Evolutionary conservation across 768 basidiomycete species (phyloP), one percentile per base, ranked within the genome.

Genomic region (Lactarius tabidus): DNA sequence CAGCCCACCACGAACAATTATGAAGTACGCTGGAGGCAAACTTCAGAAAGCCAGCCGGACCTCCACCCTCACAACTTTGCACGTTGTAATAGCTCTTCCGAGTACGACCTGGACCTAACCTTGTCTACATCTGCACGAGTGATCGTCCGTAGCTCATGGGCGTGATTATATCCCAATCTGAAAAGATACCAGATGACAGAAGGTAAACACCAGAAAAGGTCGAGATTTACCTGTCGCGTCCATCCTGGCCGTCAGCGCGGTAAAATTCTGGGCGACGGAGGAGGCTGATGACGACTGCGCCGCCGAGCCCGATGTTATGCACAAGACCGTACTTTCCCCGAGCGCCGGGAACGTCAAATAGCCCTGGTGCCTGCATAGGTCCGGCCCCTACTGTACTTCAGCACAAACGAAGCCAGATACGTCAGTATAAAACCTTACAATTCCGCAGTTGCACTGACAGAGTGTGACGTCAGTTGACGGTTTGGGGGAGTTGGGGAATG

Each of bases 251-350:
- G n/a, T 84, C 85, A 7, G 82, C 74, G 61, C 82, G 79, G 75
- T 77, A 94, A 75, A 93, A 93, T 65, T 89, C 87, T 0, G 92
- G 92, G 23, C 90, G 81, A 29, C 88, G 84, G 35, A 93, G 78
- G 15, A 93, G 77, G 35, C 87, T 88, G 55, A 91, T 85, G 31
- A 92, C 90, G 4, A 84, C 89, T 17, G 90, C 90, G 56, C 89
- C 89, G 62, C 91, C 92, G 26, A 93, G 80, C 20, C 90, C 93
- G 53, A 95, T 79, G 72, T 95, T 95, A 69, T 94, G 93, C 9
- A 90, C 85, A 15, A 94, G 79, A 3, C 89, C 91, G 67, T 82
- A 91, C 75, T 91, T 92, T 2, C 90, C 89, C 38, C 86, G 85
- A 69, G 79, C 79, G 72, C 91, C 89, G 2, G 79, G 51, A 6